Base-by-base conservation (phyloP, 2,329 filamentous ascomycete species). In the Claviceps citrina region DNA sequence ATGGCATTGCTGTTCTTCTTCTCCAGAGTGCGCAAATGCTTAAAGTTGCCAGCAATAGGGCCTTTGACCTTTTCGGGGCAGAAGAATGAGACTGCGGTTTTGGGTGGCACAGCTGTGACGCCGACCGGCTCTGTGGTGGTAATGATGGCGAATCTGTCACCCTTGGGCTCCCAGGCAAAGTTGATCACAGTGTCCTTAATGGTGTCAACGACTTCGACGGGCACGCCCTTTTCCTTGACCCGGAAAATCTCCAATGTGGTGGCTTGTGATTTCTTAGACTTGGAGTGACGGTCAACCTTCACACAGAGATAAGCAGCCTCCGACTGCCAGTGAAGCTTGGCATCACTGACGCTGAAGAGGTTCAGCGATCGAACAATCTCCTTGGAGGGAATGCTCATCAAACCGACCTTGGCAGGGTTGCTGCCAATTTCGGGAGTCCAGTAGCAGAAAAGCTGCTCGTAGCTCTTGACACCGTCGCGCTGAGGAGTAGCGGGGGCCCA, bases 1-100 rank as follows among this genome's bases (percentile, higher is more conserved):
- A 98, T 98, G 49, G 84, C 87, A 57, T 98, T 98, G 74, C 83
- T 94, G 66, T 93, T 96, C 78, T 96, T 96, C 78, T 96, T 96
- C 54, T 98, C 91, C 41, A 94, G 71, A 7, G 87, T 96, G 47
- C 86, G 79, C 50, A 96, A 79, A 58, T 93, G 84, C 70, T 89
- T 93, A 74, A 96, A 98, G 71, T 93, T 95, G 47, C 91, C 91
- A 26, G 84, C 70, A 19, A 73, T 71, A 39, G 74, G 59, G 22
- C 73, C 84, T 74, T 96, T 98, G 54, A 76, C 67, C 70, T 94
- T 96, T 62, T 98, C 91, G 0, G 91, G 87, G 52, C 84, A 89
- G 71, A 94, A 98, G 74, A 98, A 98, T 26, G 84, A 76, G 16
- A 96, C 89, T 0, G 86, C 73, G 1, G 91, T 96, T 73, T 98